Conservation (phyloP, 371 early-diverging fungal genomes). For the Polyrhizophydium stewartii region DNA sequence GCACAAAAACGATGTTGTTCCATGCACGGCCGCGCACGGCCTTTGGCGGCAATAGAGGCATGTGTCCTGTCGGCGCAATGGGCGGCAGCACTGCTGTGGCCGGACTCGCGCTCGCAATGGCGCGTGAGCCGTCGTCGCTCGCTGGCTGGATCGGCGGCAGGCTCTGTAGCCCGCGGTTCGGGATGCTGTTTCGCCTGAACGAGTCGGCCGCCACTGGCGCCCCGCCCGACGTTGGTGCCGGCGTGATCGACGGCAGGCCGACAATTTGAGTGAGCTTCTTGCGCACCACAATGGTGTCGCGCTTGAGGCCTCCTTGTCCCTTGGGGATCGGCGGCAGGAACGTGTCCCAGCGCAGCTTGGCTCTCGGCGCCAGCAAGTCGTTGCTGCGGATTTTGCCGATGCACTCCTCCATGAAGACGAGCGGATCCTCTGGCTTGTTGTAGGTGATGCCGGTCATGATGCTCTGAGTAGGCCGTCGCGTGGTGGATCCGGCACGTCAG, state of each 20-base stretch:
- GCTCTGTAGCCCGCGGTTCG: not conserved
- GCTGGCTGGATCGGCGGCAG: not conserved
- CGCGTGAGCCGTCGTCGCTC: conserved; percentile 9
- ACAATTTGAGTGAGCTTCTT: not conserved
- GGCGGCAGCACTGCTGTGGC: too few relatives aligned
- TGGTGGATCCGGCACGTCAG: too few relatives aligned
- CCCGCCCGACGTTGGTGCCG: not conserved
- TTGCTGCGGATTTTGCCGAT: conserved; percentile 19
- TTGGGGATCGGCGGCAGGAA: conserved; percentile 20
- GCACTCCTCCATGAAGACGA: conserved; percentile 38
- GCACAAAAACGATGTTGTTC: conserved; percentile 38
- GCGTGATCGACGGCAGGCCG: not conserved
- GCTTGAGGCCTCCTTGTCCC: not conserved
- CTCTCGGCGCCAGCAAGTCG: conserved; percentile 19
- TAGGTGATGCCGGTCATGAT: conserved; percentile 34
- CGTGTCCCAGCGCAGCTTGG: conserved; percentile 27
- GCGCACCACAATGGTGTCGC: not conserved
- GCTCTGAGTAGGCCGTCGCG: too few relatives aligned
- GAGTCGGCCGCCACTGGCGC: not conserved
- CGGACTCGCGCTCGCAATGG: too few relatives aligned
- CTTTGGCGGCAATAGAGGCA: too few relatives aligned
- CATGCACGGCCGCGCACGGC: conserved; percentile 15
- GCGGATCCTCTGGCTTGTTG: conserved; percentile 34
- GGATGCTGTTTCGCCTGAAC: not conserved
- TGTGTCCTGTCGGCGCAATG: too few relatives aligned